Evolutionary conservation across 371 early-diverging fungal species (phyloP), one percentile per base, ranked within the genome.

Genomic region (Mortierella polycephala): DNA sequence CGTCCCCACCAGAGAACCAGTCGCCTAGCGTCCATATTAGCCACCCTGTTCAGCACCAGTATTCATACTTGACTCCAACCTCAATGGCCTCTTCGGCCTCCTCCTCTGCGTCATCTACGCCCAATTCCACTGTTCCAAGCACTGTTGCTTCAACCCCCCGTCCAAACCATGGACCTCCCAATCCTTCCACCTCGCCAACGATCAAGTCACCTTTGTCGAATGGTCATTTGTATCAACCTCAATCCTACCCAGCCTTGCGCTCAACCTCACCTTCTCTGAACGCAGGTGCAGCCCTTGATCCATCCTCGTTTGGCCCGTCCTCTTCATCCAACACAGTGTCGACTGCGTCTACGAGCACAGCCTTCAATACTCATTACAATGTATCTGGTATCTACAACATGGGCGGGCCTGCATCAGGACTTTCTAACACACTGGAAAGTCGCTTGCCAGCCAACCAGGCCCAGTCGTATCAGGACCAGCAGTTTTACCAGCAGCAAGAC

Each of bases 1-100:
- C 67, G 12, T 77, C 77, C 0, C 77, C 77, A 12, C 77, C 77
- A 62, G 77, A 77, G 51, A 71, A 77, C 61, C 64, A 71, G 11
- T 71, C 77, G 5, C 77, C 72, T 37, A 56, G 58, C 52, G 18
- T 64, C 16, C 70, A 66, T 30, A 67, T 21, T 58, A 57, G 62
- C 13, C 54, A 62, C 11, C 60, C 47, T 11, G 21, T 58, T 45
- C 64, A 52, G 14, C 49, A 39, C 20, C 55, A 66, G 11, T 45
- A 51, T 21, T 42, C 75, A 20, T 57, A 65, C 55, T 60, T 57
- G 21, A 63, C 67, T 39, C 67, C 76, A 18, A 44, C 60, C 7
- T 67, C 70, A 11, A 30, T 55, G 37, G 41, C 53, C 37, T 45
- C 61, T 13, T 72, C 65, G 7, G 14, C 68, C 16, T 57, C 69